Evolutionary conservation across 257 asterid species (phyloP), one percentile per base, ranked within the genome.

Genomic region (Penstemon davidsonii): DNA sequence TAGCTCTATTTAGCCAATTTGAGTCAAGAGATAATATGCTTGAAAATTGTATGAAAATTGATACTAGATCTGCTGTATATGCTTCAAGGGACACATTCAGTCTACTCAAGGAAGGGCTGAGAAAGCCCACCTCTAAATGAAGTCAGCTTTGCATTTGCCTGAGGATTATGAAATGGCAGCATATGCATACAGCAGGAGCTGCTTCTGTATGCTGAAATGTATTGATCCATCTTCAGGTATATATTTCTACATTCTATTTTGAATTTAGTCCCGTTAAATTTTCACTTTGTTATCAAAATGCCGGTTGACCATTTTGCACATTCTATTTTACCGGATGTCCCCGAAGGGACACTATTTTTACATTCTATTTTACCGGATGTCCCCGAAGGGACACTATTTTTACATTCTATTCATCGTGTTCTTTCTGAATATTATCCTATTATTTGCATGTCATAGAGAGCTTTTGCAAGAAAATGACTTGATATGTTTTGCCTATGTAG

Each of bases 161-260:
- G 76, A 75, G 68, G 74, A 39, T 72, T 68, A 59, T 68, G 55
- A 64, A 69, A 47, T 47, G 72, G 78, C 80, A 62, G 66, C 62
- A 43, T 54, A 57, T 37, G 77, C 64, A 15, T 41, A 51, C 69
- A 62, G 78, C 69, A 37, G 15, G 62, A 72, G 71, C 72, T 72
- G 66, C 77, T 65, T 70, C 74, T 49, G 46, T 60, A 25, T 73
- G 72, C 69, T 78, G 79, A 67, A 62, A 67, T 62, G 63, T 43
- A 44, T 60, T 66, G 67, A 39, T 70, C 78, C 78, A 58, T 72
- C 69, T 69, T 74, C 84, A 76, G 81, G 87, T 82, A 55, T 13
- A 36, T 1, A 19, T 15, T 19, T 6, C 33, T 54, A 19, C 39
- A 8, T 19, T 55, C 8, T 55, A 11, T 55, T 5, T 25, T 55